A percentile compares a stretch with the other conserved stretches of the same genome.
phyloP scores from a whole-genome alignment of 306 rosid species.

The Myrica gale region DNA sequence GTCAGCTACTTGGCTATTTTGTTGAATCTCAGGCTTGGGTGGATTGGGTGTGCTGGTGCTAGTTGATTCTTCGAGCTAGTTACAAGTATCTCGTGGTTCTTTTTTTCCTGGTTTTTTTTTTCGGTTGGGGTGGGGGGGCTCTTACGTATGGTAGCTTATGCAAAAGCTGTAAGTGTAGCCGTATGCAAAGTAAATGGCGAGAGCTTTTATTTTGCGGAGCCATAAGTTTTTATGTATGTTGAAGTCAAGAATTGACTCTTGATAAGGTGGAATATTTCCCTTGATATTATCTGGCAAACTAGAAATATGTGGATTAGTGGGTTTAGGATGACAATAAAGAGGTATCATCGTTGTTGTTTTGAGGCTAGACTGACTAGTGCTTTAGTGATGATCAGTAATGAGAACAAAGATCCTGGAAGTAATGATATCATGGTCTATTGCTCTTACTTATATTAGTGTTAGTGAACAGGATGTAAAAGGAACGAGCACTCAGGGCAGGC shows the following conservation, averaged over 20 bases:
- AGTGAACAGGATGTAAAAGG: constrained; percentile 4
- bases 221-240: background rate
- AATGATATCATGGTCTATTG: constrained; percentile 3
- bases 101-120: background rate
- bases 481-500: background rate
- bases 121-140: background rate
- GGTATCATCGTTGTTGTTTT: background rate
- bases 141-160: background rate
- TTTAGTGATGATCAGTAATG: constrained; percentile 1
- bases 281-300: background rate
- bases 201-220: background rate
- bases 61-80: constrained; percentile 11
- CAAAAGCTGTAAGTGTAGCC: background rate
- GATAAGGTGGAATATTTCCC: constrained; percentile 1
- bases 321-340: background rate
- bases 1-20: background rate
- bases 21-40: background rate
- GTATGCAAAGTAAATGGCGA: background rate
- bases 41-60: constrained; percentile 5
- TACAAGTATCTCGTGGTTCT: constrained; percentile 4
- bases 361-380: background rate
- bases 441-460: background rate
- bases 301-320: background rate
- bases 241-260: background rate
- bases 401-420: background rate